Percentiles rank a stretch among this genome's conserved stretches.
phyloP scores from a whole-genome alignment of 805 yeast species.

The Yamadazyma paraphyllophila region DNA sequence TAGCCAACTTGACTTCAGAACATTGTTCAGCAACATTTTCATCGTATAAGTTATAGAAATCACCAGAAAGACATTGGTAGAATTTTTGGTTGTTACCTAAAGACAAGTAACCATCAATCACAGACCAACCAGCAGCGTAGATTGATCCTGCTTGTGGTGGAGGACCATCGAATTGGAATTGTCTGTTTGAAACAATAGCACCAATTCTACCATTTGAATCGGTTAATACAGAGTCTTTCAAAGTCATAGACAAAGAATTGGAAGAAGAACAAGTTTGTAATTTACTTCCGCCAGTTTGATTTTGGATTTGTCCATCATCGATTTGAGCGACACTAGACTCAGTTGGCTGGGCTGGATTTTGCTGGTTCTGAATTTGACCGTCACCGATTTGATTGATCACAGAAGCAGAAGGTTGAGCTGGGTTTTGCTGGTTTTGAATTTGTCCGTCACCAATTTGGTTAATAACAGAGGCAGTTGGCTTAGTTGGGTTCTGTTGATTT shows the following conservation, averaged over 20 bases:
- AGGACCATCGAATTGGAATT: conserved; percentile 75
- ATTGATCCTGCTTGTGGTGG: conserved; percentile 77
- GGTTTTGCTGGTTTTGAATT: conserved; percentile 21
- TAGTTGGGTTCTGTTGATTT: conserved; percentile 14
- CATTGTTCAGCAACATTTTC: conserved; percentile 26
- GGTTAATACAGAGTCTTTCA: conserved; percentile 49
- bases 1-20: conserved; percentile 46
- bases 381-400: conserved; percentile 29
- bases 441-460: conserved; percentile 32
- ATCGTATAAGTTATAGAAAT: conserved; percentile 77
- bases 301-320: conserved; percentile 47
- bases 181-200: conserved; percentile 77
- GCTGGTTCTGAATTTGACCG: conserved; percentile 46
- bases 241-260: conserved; percentile 54
- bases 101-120: conserved; percentile 45
- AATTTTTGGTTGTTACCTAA: conserved; percentile 59
- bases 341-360: conserved; percentile 12
- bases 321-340: conserved; percentile 25
- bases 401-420: conserved; percentile 30
- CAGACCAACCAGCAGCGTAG: conserved; percentile 61
- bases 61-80: conserved; percentile 75
- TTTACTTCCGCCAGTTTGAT: conserved; percentile 31
- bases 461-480: conserved; percentile 28
- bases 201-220: conserved; percentile 70
- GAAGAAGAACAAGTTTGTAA: conserved; percentile 42